These are phyloP conservation scores for Choanephora cucurbitarum DNA, from an alignment of 371 early-diverging fungal species.

Conservation along the genomic window DNA sequence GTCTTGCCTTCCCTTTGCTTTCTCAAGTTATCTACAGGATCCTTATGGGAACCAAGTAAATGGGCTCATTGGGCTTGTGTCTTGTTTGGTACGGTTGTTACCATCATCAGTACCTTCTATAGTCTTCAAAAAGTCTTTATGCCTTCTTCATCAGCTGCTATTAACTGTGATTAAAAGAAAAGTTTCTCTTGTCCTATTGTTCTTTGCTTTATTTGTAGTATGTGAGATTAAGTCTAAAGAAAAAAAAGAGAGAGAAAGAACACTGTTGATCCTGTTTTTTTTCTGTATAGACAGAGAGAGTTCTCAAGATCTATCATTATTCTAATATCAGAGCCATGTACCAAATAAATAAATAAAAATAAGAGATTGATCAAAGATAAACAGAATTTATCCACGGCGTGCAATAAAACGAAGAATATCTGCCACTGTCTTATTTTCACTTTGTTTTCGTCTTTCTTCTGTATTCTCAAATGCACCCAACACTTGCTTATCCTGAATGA, in stretches of 20 bases:
- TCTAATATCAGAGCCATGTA: too few species aligned
- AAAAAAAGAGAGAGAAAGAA: too few species aligned
- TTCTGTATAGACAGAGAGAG: too few species aligned
- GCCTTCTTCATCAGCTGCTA: neutral
- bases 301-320: too few species aligned
- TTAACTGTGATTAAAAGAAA: neutral
- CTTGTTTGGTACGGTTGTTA: slow-evolving; percentile 64
- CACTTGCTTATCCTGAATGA: neutral
- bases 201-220: too few species aligned
- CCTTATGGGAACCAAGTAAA: slow-evolving; percentile 52
- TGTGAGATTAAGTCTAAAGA: too few species aligned
- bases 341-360: too few species aligned
- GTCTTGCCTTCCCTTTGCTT: slow-evolving; percentile 75
- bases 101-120: slow-evolving; percentile 67
- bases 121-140: slow-evolving; percentile 35
- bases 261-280: too few species aligned
- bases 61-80: slow-evolving; percentile 65
- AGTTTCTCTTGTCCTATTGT: neutral
- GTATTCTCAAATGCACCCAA: neutral
- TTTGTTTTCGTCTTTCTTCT: neutral
- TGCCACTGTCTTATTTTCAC: neutral
- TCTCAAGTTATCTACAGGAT: slow-evolving; percentile 62
- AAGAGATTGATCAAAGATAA: too few species aligned
- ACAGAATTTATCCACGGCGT: neutral
- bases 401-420: neutral